A percentile compares a stretch with the other conserved stretches of the same genome.
phyloP scores from a whole-genome alignment of 768 basidiomycete species.

The Hericium coralloides region DNA sequence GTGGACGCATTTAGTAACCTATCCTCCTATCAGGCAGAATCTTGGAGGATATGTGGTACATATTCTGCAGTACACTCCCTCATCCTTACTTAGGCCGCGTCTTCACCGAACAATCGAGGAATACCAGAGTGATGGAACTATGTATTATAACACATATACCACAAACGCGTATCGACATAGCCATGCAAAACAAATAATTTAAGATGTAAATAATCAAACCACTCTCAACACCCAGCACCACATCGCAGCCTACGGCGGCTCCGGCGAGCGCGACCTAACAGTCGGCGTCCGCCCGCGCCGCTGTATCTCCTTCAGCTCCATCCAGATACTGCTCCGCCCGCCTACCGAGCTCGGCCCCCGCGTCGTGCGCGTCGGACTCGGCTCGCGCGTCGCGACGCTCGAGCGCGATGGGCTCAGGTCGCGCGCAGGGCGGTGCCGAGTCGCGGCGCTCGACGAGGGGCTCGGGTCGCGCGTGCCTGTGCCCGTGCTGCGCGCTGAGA shows the following conservation, averaged over 20 bases:
- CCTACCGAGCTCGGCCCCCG: constrained; percentile 9
- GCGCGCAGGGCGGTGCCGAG: constrained; percentile 16
- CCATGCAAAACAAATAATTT: too few relatives aligned
- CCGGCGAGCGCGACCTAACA: background rate
- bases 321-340: constrained; percentile 11
- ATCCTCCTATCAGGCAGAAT: too few relatives aligned
- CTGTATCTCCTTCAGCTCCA: constrained; percentile 13
- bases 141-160: too few relatives aligned
- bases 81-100: too few relatives aligned
- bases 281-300: constrained; percentile 7
- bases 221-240: too few relatives aligned
- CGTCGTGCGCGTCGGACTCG: constrained; percentile 5
- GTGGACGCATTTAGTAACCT: too few relatives aligned
- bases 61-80: too few relatives aligned
- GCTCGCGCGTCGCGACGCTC: constrained; percentile 14
- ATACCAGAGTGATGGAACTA: too few relatives aligned
- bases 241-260: background rate
- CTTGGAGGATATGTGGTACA: too few relatives aligned
- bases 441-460: constrained; percentile 26
- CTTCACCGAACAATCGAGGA: too few relatives aligned
- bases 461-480: constrained; percentile 28
- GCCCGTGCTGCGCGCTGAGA: constrained; percentile 22
- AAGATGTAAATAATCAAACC: too few relatives aligned
- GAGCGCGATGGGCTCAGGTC: constrained; percentile 11
- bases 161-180: too few relatives aligned